Percentiles rank a stretch among this genome's conserved stretches.
These are phyloP conservation scores for Coemansia sp. DNA, from an alignment of 192 early-diverging fungal species.

Conservation along the genomic window DNA sequence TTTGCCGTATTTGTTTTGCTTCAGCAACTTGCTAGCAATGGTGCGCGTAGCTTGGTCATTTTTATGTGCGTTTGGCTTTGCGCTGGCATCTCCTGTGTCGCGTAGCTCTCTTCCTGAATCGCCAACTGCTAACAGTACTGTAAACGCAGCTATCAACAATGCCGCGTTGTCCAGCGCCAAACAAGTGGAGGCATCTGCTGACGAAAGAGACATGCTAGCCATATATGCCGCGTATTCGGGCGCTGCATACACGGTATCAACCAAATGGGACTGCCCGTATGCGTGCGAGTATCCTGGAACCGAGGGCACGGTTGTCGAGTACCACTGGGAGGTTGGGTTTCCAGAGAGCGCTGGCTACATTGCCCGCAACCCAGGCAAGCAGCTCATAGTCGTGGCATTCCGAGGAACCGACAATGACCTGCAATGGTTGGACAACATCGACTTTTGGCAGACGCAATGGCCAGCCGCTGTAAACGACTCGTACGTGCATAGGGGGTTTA, in stretches of 20 bases:
- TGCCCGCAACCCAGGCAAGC: constrained; percentile 33
- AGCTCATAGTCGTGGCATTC: constrained; percentile 38
- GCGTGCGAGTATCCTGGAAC: constrained; percentile 48
- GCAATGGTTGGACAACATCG: constrained; percentile 43
- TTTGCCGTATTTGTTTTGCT: too few relatives aligned
- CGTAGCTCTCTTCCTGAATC: neutral
- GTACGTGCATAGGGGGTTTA: constrained; percentile 49
- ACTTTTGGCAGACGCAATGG: constrained; percentile 28
- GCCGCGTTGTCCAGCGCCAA: neutral
- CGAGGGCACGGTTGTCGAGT: constrained; percentile 38
- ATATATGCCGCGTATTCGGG: constrained; percentile 46
- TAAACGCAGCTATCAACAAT: too few relatives aligned
- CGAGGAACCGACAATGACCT: constrained; percentile 40
- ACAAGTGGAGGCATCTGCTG: neutral
- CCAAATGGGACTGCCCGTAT: constrained; percentile 38
- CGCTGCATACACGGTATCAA: constrained; percentile 43
- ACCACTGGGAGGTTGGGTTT: constrained; percentile 31
- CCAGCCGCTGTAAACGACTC: constrained; percentile 25
- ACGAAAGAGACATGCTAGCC: constrained; percentile 17
- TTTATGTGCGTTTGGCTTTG: neutral
- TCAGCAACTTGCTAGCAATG: neutral
- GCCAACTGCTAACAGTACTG: too few relatives aligned
- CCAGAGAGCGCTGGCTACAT: constrained; percentile 45
- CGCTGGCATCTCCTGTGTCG: neutral
- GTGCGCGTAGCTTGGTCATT: neutral